phyloP scores from a whole-genome alignment of 768 basidiomycete species.

The Pleurotus djamor region DNA sequence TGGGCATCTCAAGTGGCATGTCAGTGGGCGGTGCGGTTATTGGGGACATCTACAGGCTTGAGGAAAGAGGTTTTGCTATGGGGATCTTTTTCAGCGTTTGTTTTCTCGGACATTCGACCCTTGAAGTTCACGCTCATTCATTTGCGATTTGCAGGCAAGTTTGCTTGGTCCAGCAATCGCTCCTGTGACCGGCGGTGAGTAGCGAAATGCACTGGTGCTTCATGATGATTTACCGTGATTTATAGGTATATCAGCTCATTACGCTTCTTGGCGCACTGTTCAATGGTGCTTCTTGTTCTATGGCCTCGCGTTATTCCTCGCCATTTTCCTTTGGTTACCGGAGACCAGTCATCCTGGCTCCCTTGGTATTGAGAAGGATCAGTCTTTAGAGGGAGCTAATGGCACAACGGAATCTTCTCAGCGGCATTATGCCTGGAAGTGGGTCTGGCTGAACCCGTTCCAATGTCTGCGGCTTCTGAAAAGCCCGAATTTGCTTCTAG shows the following conservation, averaged over 20 bases:
- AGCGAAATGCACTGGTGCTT: neutral
- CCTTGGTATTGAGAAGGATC: constrained; percentile 48
- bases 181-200: constrained; percentile 52
- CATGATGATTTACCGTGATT: constrained; percentile 4
- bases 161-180: constrained; percentile 63
- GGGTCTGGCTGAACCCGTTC: constrained; percentile 61
- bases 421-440: constrained; percentile 11
- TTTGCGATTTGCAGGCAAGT: constrained; percentile 31
- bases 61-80: constrained; percentile 59
- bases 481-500: constrained; percentile 55
- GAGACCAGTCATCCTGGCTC: constrained; percentile 66
- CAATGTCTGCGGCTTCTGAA: constrained; percentile 45
- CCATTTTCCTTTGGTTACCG: constrained; percentile 46
- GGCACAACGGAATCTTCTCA: neutral
- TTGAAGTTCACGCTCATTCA: neutral
- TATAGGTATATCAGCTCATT: constrained; percentile 48
- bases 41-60: constrained; percentile 64
- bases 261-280: constrained; percentile 65
- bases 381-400: constrained; percentile 11
- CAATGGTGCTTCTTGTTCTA: constrained; percentile 43
- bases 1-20: constrained; percentile 58
- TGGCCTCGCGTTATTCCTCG: constrained; percentile 34
- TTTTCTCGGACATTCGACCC: neutral
- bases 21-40: constrained; percentile 59
- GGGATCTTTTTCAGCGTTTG: constrained; percentile 55